Conservation (phyloP, 805 yeast genomes). For the Starmera pachycereana region DNA sequence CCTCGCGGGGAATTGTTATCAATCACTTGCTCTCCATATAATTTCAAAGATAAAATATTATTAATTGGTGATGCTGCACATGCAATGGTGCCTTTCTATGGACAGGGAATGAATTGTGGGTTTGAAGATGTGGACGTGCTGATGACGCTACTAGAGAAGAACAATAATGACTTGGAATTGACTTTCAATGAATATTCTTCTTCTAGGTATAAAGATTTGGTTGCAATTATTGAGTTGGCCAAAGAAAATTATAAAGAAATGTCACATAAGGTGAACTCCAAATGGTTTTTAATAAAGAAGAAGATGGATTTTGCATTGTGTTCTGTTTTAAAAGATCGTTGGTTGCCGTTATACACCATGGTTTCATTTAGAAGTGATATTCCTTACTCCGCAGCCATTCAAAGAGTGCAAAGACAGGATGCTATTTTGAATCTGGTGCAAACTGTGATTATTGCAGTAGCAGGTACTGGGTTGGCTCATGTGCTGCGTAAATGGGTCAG, state of each 20-base stretch:
- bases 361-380: constrained; percentile 82
- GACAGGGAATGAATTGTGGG: constrained; percentile 96
- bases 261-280: constrained; percentile 69
- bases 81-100: constrained; percentile 96
- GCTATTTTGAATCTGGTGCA: constrained; percentile 26
- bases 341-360: constrained; percentile 91
- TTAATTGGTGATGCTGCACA: constrained; percentile 92
- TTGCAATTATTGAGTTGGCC: constrained; percentile 70
- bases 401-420: constrained; percentile 43
- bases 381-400: constrained; percentile 59
- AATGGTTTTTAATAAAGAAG: constrained; percentile 53
- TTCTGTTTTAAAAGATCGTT: constrained; percentile 42
- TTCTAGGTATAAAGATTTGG: constrained; percentile 52
- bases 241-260: constrained; percentile 76
- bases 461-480: background rate
- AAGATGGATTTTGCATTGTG: constrained; percentile 58
- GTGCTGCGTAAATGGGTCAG: no score
- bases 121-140: constrained; percentile 79
- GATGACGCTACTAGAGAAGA: constrained; percentile 35
- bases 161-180: constrained; percentile 26
- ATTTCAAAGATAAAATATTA: constrained; percentile 49
- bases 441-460: background rate
- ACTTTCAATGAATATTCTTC: constrained; percentile 49
- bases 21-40: constrained; percentile 59
- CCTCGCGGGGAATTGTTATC: constrained; percentile 78